Evolutionary conservation across 495 filamentous ascomycete genomes (phyloP).

Genomic region (Talaromyces proteolyticus): DNA sequence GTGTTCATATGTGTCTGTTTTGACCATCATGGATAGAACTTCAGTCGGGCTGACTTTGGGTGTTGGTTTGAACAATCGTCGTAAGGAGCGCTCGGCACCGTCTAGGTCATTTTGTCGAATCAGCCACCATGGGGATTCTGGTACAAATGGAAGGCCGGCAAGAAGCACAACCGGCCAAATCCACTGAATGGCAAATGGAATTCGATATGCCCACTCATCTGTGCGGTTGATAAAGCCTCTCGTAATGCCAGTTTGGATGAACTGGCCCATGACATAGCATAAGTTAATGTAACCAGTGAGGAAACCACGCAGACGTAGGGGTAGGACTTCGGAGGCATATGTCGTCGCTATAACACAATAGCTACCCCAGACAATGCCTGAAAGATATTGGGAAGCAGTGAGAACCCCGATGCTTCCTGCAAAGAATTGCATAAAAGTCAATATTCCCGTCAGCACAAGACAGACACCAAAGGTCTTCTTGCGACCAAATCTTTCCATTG

Average conservation of each 20-base stretch:
- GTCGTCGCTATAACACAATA: constrained; percentile 9
- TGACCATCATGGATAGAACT: constrained; percentile 10
- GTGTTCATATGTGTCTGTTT: constrained; percentile 20
- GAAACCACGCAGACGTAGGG: constrained; percentile 32
- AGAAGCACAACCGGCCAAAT: constrained; percentile 15
- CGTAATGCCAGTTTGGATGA: constrained; percentile 17
- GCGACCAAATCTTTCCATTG: constrained; percentile 3
- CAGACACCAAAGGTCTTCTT: constrained; percentile 9
- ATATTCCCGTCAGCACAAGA: not conserved
- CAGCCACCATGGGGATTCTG: constrained; percentile 36
- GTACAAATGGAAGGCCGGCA: constrained; percentile 27
- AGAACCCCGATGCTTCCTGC: constrained; percentile 5
- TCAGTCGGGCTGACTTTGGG: not conserved
- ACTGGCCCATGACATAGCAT: constrained; percentile 37
- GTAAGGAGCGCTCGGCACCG: constrained; percentile 19
- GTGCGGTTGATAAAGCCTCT: constrained; percentile 11
- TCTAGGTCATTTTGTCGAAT: constrained; percentile 28
- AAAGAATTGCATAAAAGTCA: constrained; percentile 12
- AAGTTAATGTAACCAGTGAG: constrained; percentile 42
- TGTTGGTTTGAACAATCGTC: constrained; percentile 14
- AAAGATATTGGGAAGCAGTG: constrained; percentile 2
- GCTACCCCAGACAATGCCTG: constrained; percentile 7
- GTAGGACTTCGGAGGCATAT: constrained; percentile 47
- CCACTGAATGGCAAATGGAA: constrained; percentile 17
- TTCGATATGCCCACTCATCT: constrained; percentile 18